phyloP scores from a whole-genome alignment of 768 basidiomycete species.

The Calocera cornea region DNA sequence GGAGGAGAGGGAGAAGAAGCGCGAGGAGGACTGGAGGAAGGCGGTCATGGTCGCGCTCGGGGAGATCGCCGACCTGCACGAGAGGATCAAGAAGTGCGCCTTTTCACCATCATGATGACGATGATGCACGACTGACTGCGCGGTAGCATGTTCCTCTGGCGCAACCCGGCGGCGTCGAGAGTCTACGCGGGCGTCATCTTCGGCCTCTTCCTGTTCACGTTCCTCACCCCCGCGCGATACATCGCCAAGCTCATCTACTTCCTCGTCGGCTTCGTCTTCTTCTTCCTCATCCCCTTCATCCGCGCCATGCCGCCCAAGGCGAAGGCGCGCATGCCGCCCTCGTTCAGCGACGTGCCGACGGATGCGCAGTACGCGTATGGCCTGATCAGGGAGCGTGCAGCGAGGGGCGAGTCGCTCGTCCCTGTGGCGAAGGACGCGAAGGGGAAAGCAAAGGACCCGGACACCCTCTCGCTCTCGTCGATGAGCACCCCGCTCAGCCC shows the following conservation, averaged over 20 bases:
- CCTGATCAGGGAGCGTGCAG: constrained; percentile 46
- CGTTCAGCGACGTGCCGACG: constrained; percentile 43
- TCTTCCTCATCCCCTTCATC: constrained; percentile 50
- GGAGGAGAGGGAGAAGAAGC: constrained; percentile 71
- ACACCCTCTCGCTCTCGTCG: background rate
- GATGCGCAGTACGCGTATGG: constrained; percentile 62
- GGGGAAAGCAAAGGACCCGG: constrained; percentile 8
- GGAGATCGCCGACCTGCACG: constrained; percentile 46
- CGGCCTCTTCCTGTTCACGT: constrained; percentile 28
- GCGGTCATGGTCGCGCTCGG: constrained; percentile 30
- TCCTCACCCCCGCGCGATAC: constrained; percentile 38
- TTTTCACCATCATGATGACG: constrained; percentile 3
- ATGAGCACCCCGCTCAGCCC: background rate
- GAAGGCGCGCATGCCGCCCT: constrained; percentile 36
- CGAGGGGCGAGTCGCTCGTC: constrained; percentile 38
- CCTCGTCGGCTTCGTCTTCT: constrained; percentile 39
- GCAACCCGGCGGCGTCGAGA: constrained; percentile 37
- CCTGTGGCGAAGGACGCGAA: constrained; percentile 20
- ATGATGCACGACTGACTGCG: background rate
- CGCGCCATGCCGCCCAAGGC: constrained; percentile 36
- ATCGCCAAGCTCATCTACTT: constrained; percentile 37
- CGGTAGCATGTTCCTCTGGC: constrained; percentile 53
- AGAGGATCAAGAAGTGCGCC: constrained; percentile 48
- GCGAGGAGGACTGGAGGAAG: constrained; percentile 55
- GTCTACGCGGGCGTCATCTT: constrained; percentile 38